phyloP scores from a whole-genome alignment of 225 moss, liverwort and hornwort species.

The Neckera pumila region DNA sequence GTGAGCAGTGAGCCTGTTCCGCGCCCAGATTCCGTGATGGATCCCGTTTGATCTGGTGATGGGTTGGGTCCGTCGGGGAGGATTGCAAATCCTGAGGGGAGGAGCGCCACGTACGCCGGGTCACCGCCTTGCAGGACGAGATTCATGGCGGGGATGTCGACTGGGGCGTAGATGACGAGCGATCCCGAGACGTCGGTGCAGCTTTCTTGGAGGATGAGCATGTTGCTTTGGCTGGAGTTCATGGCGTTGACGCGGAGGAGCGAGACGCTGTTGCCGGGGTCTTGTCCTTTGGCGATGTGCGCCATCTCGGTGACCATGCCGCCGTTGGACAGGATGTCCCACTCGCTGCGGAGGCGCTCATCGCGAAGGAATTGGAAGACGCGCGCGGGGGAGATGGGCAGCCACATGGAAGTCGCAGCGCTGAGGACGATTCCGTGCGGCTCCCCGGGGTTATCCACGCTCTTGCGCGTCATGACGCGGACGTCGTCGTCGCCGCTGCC shows the following conservation, averaged over 20 bases:
- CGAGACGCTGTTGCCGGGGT: slow-evolving; percentile 48
- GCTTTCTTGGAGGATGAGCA: slow-evolving; percentile 54
- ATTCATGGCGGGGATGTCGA: slow-evolving; percentile 54
- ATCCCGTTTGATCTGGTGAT: not conserved
- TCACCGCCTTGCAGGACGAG: slow-evolving; percentile 48
- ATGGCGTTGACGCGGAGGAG: slow-evolving; percentile 47
- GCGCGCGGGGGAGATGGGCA: slow-evolving; percentile 49
- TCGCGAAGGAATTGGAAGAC: slow-evolving; percentile 44
- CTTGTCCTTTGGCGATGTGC: slow-evolving; percentile 50
- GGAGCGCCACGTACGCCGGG: slow-evolving; percentile 43
- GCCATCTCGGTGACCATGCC: slow-evolving; percentile 54
- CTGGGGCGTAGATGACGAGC: slow-evolving; percentile 50
- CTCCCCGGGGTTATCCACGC: slow-evolving; percentile 94
- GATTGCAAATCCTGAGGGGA: slow-evolving; percentile 47
- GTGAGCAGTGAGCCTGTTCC: slow-evolving; percentile 33
- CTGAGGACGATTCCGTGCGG: slow-evolving; percentile 89
- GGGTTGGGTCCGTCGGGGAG: slow-evolving; percentile 31
- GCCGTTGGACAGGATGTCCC: slow-evolving; percentile 50
- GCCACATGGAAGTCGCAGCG: slow-evolving; percentile 92
- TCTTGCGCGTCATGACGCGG: slow-evolving; percentile 91
- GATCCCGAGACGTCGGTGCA: slow-evolving; percentile 51
- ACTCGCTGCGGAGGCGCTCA: slow-evolving; percentile 45
- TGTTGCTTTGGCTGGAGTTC: slow-evolving; percentile 49
- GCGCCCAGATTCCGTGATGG: not conserved
- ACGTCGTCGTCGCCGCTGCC: slow-evolving; percentile 92